Percentiles rank a stretch among this genome's conserved stretches.
phyloP scores from a whole-genome alignment of 2,329 filamentous ascomycete genomes.

The Massarina eburnea region DNA sequence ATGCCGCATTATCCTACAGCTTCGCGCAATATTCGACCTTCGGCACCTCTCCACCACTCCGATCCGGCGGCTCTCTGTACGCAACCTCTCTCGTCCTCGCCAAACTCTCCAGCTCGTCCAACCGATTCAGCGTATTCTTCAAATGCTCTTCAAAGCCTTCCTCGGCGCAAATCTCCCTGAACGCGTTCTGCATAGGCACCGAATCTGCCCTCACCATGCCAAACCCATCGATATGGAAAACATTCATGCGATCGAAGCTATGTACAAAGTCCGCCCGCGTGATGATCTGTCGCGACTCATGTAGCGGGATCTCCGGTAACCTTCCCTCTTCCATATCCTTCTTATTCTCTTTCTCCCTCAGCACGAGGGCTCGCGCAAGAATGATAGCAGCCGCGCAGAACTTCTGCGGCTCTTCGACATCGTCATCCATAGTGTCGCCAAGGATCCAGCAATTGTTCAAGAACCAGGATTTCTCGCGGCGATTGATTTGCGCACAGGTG shows the following conservation, averaged over 20 bases:
- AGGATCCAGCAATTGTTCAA: slow-evolving; percentile 78
- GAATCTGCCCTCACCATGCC: slow-evolving; percentile 89
- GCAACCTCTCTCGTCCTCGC: slow-evolving; percentile 89
- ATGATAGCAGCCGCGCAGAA: slow-evolving; percentile 94
- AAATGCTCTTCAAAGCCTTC: slow-evolving; percentile 80
- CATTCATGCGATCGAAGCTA: slow-evolving; percentile 85
- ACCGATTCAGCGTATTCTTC: slow-evolving; percentile 78
- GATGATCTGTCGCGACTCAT: slow-evolving; percentile 69
- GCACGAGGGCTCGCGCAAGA: slow-evolving; percentile 83
- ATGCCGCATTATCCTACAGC: slow-evolving; percentile 10
- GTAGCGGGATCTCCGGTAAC: slow-evolving; percentile 67
- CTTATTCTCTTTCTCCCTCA: slow-evolving; percentile 60
- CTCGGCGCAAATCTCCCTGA: slow-evolving; percentile 74
- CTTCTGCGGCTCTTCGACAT: slow-evolving; percentile 97
- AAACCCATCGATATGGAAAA: slow-evolving; percentile 88
- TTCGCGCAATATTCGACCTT: slow-evolving; percentile 32
- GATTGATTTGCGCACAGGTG: slow-evolving; percentile 71
- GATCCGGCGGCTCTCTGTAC: slow-evolving; percentile 67
- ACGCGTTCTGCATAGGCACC: slow-evolving; percentile 93
- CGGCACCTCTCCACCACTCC: slow-evolving; percentile 33
- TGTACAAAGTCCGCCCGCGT: slow-evolving; percentile 92
- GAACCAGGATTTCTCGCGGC: slow-evolving; percentile 74
- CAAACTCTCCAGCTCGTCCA: slow-evolving; percentile 86
- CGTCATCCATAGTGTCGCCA: slow-evolving; percentile 80
- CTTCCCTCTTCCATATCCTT: slow-evolving; percentile 45